Base-by-base conservation (phyloP, 179 eudicot species). In the Corrigiola litoralis region DNA sequence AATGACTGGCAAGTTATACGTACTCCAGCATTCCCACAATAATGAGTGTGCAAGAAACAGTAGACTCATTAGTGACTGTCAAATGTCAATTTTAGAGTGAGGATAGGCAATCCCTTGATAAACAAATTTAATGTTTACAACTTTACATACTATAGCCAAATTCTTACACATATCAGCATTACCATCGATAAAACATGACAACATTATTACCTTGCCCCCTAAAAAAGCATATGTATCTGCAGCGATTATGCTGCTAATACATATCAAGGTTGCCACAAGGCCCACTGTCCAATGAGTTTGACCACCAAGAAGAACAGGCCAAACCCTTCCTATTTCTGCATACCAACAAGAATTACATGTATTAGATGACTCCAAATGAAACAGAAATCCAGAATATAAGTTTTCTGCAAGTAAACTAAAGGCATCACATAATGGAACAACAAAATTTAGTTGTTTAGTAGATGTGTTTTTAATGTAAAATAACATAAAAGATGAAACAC, bases 211-310 rank as follows among this genome's bases (percentile, higher is more conserved):
- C 95, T 90, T 94, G 63, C 99, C 99, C 60, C 97, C 97, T 69
- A 84, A 70, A 73, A 87, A 94, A 61, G 99, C 97, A 84, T 2
- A 94, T 44, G 99, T 94, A 78, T 94, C 99, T 40, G 99, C 99
- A 7, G 99, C 99, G 76, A 94, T 88, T 61, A 94, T 83, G 77
- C 97, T 86, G 79, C 99, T 86, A 44, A 94, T 49, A 45, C 95
- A 77, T 73, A 86, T 78, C 61, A 94, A 77, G 20, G 95, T 84
- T 64, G 97, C 89, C 72, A 94, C 94, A 65, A 94, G 96, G 64
- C 97, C 99, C n/a, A 94, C 96, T 32, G 97, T 94, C 99, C 99
- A 94, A 64, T 81, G 92, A 61, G 88, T 76, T 68, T 74, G 96
- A 48, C 96, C 99, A 58, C 99, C 96, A 67, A 90, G 86, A 74